Evolutionary conservation across 2,329 filamentous ascomycete species (phyloP).

Genomic region (Aspergillus ruber): DNA sequence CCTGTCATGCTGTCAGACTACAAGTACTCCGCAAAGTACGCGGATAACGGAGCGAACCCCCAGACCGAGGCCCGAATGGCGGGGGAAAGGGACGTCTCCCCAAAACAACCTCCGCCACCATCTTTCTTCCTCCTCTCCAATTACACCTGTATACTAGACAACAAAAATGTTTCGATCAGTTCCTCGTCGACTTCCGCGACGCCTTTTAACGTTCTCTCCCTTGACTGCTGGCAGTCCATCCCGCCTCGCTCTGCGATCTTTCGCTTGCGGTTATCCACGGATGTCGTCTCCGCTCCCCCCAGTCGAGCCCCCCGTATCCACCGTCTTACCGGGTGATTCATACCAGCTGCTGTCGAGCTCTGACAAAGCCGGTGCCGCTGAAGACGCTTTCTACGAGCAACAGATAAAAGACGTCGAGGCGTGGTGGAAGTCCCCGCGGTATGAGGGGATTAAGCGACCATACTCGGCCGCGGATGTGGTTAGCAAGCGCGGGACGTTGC

Average conservation of each 20-base stretch:
- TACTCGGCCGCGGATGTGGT: constrained; percentile 89
- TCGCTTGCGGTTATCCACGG: constrained; percentile 34
- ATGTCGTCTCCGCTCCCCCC: constrained; percentile 49
- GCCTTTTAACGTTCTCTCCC: constrained; percentile 13
- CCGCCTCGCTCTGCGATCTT: constrained; percentile 24
- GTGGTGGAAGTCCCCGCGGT: constrained; percentile 86
- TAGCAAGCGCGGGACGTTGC: constrained; percentile 81
- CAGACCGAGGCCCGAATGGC: constrained; percentile 1
- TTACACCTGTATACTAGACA: neutral
- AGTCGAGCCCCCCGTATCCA: constrained; percentile 57
- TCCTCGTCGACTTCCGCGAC: constrained; percentile 31
- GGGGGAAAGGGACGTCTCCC: neutral
- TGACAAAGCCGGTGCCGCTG: constrained; percentile 69
- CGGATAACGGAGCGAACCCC: neutral
- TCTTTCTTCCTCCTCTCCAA: neutral
- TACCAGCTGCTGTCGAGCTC: constrained; percentile 79
- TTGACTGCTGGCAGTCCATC: constrained; percentile 16
- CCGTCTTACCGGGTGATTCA: constrained; percentile 60
- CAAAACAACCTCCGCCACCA: neutral
- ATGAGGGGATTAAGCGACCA: constrained; percentile 80
- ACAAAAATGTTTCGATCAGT: constrained; percentile 30
- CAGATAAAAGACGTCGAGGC: constrained; percentile 78
- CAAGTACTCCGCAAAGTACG: too few species aligned
- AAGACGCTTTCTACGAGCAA: constrained; percentile 77
- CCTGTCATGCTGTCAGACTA: too few species aligned